Evolutionary conservation across 768 basidiomycete species (phyloP), one percentile per base, ranked within the genome.

Genomic region (Lyophyllum shimeji): DNA sequence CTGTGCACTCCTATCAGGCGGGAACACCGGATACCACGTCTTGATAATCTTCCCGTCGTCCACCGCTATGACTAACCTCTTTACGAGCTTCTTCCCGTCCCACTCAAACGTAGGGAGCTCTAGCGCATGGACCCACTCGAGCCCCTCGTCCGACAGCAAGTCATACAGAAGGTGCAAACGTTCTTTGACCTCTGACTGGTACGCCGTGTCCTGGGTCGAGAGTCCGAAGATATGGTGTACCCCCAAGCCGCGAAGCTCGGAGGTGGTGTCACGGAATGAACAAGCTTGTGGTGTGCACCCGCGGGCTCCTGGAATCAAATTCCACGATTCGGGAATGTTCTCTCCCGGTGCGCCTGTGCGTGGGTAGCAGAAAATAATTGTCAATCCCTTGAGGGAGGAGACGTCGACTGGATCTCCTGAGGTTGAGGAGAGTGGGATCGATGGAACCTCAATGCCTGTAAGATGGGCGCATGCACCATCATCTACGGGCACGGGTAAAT

Each of bases 271-370:
- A 29, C 64, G 62, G 57, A 62, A 63, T n/a, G 60, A 59, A 46
- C 64, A 65, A 17, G 56, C 62, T 15, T 65, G 64, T 18, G 64
- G 64, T 12, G 64, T 63, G 50, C 64, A 65, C 29, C 64, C 64
- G 24, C 64, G 58, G 21, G 64, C 64, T 43, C 64, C 64, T 15
- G 64, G 64, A 47, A 65, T 65, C 23, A 63, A 24, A 45, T 65
- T 55, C 64, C 64, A 65, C 7, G 49, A 48, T 50, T 53, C 56
- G 21, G 64, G 62, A 15, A 65, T 50, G 25, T 40, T 46, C 27
- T 62, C 57, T 11, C 57, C 57, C 5, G 64, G 60, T 34, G 55
- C 57, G 7, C 62, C 62, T 20, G 62, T 63, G 23, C 64, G 62
- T 37, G 64, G 64, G 34, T 63, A 65, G 53, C 60, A 60, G 49